phyloP scores from a whole-genome alignment of 768 basidiomycete genomes.

The Daedalea quercina region DNA sequence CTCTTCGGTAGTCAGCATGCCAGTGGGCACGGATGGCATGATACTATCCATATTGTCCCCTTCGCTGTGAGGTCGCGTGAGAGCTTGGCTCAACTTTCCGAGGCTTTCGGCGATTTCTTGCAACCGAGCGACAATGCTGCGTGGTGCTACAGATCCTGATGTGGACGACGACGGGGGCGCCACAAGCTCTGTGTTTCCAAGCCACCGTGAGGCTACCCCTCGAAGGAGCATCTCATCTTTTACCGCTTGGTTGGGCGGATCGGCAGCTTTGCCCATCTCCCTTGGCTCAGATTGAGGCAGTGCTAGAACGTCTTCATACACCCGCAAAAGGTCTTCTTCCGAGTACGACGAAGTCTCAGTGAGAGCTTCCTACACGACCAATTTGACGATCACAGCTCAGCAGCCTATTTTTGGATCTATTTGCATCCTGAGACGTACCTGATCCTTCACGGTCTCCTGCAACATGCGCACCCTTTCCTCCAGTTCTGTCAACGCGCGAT shows the following conservation, averaged over 20 bases:
- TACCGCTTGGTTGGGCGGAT: neutral
- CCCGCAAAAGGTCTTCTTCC: slow-evolving; percentile 29
- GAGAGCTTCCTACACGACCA: neutral
- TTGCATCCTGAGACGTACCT: neutral
- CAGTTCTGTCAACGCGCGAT: slow-evolving; percentile 7
- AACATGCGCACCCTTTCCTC: slow-evolving; percentile 16
- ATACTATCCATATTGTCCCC: neutral
- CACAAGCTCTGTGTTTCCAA: slow-evolving; percentile 10
- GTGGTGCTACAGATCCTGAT: neutral
- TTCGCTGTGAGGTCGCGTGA: neutral
- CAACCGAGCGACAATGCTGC: slow-evolving; percentile 6
- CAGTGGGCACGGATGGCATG: neutral
- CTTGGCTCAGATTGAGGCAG: slow-evolving; percentile 13
- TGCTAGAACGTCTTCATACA: slow-evolving; percentile 37
- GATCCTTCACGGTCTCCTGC: slow-evolving; percentile 10
- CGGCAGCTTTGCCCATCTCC: slow-evolving; percentile 4
- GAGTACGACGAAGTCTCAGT: slow-evolving; percentile 17
- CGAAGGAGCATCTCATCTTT: slow-evolving; percentile 23
- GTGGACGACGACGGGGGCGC: slow-evolving; percentile 5
- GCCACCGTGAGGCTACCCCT: slow-evolving; percentile 29
- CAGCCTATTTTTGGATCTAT: too few relatives aligned
- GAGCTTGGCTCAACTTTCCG: neutral
- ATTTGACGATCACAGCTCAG: neutral
- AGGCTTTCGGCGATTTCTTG: slow-evolving; percentile 8
- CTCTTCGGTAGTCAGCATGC: slow-evolving; percentile 6